A percentile compares a stretch with the other conserved stretches of the same genome.
phyloP scores from a whole-genome alignment of 2,329 filamentous ascomycete species.

The Aspergillus amoenus region DNA sequence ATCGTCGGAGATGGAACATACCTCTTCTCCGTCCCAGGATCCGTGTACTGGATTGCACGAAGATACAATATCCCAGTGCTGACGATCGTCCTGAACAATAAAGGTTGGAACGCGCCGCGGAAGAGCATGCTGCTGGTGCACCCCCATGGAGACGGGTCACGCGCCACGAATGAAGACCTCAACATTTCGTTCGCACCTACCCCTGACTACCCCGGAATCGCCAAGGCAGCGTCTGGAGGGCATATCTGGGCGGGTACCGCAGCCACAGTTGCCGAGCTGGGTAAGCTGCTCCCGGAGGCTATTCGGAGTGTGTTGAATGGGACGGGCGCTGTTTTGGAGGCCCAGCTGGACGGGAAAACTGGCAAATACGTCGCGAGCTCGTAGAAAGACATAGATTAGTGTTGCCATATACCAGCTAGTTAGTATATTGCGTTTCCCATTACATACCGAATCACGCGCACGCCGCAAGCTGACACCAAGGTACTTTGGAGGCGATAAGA shows the following conservation, averaged over 20 bases:
- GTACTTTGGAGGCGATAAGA: conserved; percentile 3
- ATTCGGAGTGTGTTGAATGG: conserved; percentile 46
- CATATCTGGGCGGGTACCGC: conserved; percentile 35
- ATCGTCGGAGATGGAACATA: conserved; percentile 69
- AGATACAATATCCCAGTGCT: conserved; percentile 66
- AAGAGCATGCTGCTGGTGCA: conserved; percentile 64
- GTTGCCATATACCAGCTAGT: too few relatives aligned
- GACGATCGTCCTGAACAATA: conserved; percentile 68
- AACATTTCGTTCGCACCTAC: conserved; percentile 67
- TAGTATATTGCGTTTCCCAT: not conserved
- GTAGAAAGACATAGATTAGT: too few relatives aligned
- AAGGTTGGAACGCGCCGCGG: conserved; percentile 68
- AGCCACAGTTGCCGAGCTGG: too few relatives aligned
- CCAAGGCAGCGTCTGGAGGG: conserved; percentile 63
- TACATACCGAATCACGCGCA: not conserved
- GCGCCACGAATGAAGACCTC: conserved; percentile 62
- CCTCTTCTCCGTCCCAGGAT: conserved; percentile 64
- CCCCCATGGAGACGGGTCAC: conserved; percentile 61
- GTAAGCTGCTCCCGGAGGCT: too few relatives aligned
- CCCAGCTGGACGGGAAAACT: conserved; percentile 56
- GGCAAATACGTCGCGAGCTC: conserved; percentile 49
- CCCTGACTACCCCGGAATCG: conserved; percentile 68
- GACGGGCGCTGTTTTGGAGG: conserved; percentile 62
- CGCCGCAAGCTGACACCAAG: too few relatives aligned
- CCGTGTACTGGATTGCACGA: conserved; percentile 68